Conservation (phyloP, 2,329 filamentous ascomycete genomes). For the Mycocentrospora acerina region DNA sequence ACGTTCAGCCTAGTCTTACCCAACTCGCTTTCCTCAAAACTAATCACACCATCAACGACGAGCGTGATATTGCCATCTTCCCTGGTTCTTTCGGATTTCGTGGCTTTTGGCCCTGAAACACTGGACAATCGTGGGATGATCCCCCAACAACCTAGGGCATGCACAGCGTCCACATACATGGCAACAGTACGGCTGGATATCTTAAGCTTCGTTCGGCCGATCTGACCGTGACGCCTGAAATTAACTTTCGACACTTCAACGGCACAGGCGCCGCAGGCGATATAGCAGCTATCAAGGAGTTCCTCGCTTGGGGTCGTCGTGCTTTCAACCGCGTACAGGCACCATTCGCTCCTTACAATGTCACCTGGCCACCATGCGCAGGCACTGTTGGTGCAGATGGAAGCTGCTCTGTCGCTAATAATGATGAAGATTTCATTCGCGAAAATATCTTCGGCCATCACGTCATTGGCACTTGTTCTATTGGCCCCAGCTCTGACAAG, state of each 20-base stretch:
- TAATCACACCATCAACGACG: constrained; percentile 40
- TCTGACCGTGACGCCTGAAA: constrained; percentile 63
- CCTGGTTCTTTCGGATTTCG: constrained; percentile 55
- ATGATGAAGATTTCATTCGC: no score
- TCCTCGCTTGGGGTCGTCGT: constrained; percentile 54
- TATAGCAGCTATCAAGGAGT: constrained; percentile 57
- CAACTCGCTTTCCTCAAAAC: constrained; percentile 51
- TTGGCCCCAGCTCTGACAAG: constrained; percentile 52
- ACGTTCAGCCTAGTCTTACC: constrained; percentile 54
- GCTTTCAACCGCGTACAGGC: no score
- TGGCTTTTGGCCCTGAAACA: constrained; percentile 53
- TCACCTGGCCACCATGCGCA: constrained; percentile 50
- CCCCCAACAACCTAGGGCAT: no score
- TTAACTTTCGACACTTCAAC: constrained; percentile 38
- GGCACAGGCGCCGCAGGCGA: constrained; percentile 43
- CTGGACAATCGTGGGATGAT: no score
- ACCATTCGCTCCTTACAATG: no score
- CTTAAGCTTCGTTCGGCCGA: constrained; percentile 62
- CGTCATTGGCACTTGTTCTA: constrained; percentile 59
- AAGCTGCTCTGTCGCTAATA: no score
- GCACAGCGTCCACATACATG: constrained; percentile 62
- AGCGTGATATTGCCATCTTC: no score
- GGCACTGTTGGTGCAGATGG: constrained; percentile 50
- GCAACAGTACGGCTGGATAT: constrained; percentile 61
- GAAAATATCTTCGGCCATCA: constrained; percentile 52